A percentile compares a stretch with the other conserved stretches of the same genome.
Evolutionary conservation across 805 yeast genomes (phyloP).

Genomic region (Scheffersomyces coipomensis): DNA sequence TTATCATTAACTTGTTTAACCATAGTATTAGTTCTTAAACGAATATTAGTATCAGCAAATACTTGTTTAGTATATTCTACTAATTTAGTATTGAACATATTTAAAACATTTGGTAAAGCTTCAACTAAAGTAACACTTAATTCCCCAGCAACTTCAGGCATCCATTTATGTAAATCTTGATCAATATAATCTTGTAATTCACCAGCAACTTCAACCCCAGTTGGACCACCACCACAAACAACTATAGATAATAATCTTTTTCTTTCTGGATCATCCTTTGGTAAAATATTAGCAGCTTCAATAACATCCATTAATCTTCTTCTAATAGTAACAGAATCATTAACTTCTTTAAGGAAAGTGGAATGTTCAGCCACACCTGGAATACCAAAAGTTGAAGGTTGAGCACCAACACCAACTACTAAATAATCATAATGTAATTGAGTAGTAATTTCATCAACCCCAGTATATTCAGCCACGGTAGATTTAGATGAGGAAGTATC

Average conservation of each 20-base stretch:
- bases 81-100: slow-evolving; percentile 66
- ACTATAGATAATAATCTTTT: slow-evolving; percentile 81
- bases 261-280: slow-evolving; percentile 75
- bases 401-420: slow-evolving; percentile 93
- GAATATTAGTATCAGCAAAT: slow-evolving; percentile 64
- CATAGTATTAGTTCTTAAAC: slow-evolving; percentile 80
- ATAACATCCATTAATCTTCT: slow-evolving; percentile 79
- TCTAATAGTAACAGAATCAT: slow-evolving; percentile 84
- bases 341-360: slow-evolving; percentile 83
- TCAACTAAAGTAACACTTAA: slow-evolving; percentile 83
- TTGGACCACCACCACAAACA: slow-evolving; percentile 98
- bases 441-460: slow-evolving; percentile 44
- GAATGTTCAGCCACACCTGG: slow-evolving; percentile 92
- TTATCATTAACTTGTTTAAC: slow-evolving; percentile 79
- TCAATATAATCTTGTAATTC: slow-evolving; percentile 92
- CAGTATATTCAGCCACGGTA: slow-evolving; percentile 39
- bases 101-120: slow-evolving; percentile 86
- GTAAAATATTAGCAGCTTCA: slow-evolving; percentile 83
- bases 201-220: slow-evolving; percentile 97
- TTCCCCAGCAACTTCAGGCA: slow-evolving; percentile 81
- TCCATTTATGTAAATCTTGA: slow-evolving; percentile 86
- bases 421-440: slow-evolving; percentile 72
- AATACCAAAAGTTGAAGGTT: slow-evolving; percentile 90
- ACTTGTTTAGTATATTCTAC: slow-evolving; percentile 78
- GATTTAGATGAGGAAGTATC: slow-evolving; percentile 44